Conservation (phyloP, 345 rosid species). For the Salix caprea region DNA sequence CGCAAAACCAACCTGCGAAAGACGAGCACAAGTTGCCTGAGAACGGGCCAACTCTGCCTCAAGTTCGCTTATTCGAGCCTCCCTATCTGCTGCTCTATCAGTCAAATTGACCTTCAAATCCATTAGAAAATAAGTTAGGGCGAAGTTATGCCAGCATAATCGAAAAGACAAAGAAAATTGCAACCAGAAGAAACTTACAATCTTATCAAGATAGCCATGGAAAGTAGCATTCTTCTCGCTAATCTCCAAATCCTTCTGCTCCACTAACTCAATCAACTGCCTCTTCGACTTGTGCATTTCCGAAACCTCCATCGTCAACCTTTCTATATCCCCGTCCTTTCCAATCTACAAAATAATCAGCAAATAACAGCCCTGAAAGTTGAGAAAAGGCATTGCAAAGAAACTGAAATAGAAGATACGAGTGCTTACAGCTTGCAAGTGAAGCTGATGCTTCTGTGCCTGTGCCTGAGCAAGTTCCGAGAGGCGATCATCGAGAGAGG, state of each 20-base stretch:
- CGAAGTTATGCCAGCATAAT: not conserved
- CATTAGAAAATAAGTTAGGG: not conserved
- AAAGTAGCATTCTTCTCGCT: slow-evolving; percentile 72
- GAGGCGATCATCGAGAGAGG: slow-evolving; percentile 56
- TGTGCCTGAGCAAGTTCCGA: slow-evolving; percentile 68
- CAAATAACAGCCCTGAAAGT: not conserved
- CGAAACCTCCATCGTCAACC: slow-evolving; percentile 56
- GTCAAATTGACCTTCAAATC: slow-evolving; percentile 64
- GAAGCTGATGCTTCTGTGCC: slow-evolving; percentile 81
- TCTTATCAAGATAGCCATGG: slow-evolving; percentile 72
- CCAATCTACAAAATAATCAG: slow-evolving; percentile 47
- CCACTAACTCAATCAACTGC: slow-evolving; percentile 76
- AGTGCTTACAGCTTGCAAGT: slow-evolving; percentile 50
- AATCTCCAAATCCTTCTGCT: slow-evolving; percentile 70
- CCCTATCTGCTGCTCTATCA: slow-evolving; percentile 57
- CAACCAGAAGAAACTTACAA: slow-evolving; percentile 41
- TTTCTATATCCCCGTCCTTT: slow-evolving; percentile 80
- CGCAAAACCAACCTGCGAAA: slow-evolving; percentile 51
- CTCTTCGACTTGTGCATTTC: slow-evolving; percentile 83
- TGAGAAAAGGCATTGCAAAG: not conserved
- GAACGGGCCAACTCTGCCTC: slow-evolving; percentile 65
- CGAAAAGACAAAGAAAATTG: not conserved
- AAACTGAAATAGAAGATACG: not conserved
- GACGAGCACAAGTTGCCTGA: slow-evolving; percentile 58
- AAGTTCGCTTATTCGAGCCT: slow-evolving; percentile 56